phyloP scores from a whole-genome alignment of 495 filamentous ascomycete genomes.

The Aspergillus sparsus region DNA sequence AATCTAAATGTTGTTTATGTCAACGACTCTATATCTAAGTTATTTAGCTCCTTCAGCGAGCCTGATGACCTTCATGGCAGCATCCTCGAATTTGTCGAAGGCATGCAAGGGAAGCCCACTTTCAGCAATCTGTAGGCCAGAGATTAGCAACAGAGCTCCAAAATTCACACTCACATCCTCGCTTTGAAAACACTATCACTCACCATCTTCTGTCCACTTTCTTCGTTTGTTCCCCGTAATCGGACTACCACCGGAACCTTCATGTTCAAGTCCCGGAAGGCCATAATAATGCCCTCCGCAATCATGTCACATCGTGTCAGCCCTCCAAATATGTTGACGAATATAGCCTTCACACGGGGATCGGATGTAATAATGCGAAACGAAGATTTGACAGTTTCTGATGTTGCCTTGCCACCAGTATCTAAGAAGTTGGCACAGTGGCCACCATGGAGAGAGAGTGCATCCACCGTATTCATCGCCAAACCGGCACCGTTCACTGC shows the following conservation, averaged over 20 bases:
- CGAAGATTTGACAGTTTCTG: constrained; percentile 75
- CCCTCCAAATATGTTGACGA: constrained; percentile 92
- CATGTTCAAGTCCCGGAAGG: constrained; percentile 71
- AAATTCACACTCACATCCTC: too few relatives aligned
- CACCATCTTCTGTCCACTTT: constrained; percentile 71
- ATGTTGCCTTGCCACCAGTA: constrained; percentile 87
- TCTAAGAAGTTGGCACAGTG: constrained; percentile 81
- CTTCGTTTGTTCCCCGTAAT: constrained; percentile 81
- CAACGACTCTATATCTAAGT: neutral
- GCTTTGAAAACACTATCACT: constrained; percentile 13
- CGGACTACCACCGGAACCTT: constrained; percentile 79
- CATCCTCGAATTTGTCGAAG: constrained; percentile 81
- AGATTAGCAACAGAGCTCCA: constrained; percentile 12
- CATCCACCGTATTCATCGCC: constrained; percentile 90
- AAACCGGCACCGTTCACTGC: constrained; percentile 84
- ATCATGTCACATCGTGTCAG: constrained; percentile 88
- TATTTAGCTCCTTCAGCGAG: constrained; percentile 44
- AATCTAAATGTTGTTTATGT: too few relatives aligned
- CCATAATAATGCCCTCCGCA: constrained; percentile 75
- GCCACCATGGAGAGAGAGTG: constrained; percentile 64
- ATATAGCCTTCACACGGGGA: constrained; percentile 67
- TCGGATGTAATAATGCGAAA: constrained; percentile 75
- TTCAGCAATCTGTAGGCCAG: constrained; percentile 57
- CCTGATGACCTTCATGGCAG: constrained; percentile 71
- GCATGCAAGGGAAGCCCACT: constrained; percentile 72